A percentile compares a stretch with the other conserved stretches of the same genome.
Evolutionary conservation across 2,329 filamentous ascomycete species (phyloP).

Genomic region (Penicillium sp.): DNA sequence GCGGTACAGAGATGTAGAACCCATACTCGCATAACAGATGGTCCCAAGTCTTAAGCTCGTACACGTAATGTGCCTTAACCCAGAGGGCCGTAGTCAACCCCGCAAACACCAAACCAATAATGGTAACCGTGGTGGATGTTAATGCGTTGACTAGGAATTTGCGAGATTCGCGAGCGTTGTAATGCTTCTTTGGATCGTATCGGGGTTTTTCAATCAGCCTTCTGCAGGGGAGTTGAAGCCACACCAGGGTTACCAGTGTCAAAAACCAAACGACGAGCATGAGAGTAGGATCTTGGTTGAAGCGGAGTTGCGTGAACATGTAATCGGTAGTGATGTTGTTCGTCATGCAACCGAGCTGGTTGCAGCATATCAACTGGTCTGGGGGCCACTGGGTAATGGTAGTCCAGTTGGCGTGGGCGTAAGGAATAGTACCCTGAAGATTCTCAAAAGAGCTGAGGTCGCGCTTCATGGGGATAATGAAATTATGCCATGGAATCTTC

Average conservation of each 20-base stretch:
- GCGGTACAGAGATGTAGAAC: neutral
- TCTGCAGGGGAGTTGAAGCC: neutral
- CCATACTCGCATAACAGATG: neutral
- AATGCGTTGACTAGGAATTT: neutral
- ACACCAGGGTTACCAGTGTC: neutral
- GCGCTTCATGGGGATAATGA: conserved; percentile 42
- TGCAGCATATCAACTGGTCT: neutral
- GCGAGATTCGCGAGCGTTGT: neutral
- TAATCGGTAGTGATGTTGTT: neutral
- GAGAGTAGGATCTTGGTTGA: neutral
- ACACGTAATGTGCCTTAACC: neutral
- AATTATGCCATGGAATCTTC: conserved; percentile 47
- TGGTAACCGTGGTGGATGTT: neutral
- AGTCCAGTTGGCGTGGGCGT: neutral
- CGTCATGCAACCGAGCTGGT: neutral
- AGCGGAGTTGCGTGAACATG: neutral
- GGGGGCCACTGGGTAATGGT: neutral
- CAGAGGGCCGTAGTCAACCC: neutral
- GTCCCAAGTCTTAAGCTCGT: neutral
- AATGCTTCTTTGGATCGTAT: neutral
- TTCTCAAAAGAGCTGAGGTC: neutral
- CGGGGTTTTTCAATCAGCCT: neutral
- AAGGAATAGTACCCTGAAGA: neutral
- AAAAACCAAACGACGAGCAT: neutral
- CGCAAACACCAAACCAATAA: neutral